Evolutionary conservation across 1,139 yeast species (phyloP).

Genomic region (Blastobotrys apis): DNA sequence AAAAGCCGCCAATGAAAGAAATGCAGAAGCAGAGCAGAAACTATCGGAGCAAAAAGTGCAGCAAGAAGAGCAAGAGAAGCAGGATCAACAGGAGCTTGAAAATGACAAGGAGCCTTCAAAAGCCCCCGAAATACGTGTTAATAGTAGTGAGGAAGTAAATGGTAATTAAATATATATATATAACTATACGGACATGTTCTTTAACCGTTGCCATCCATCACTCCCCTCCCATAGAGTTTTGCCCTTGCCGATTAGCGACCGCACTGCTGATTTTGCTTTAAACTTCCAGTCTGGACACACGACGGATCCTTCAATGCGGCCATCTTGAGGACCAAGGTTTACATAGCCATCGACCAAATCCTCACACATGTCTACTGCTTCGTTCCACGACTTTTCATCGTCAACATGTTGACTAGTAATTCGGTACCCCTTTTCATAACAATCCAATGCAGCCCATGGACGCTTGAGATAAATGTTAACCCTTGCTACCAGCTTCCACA

Average conservation of each 20-base stretch:
- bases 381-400: conserved; percentile 65
- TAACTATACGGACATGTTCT: conserved; percentile 35
- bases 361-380: conserved; percentile 72
- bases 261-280: conserved; percentile 67
- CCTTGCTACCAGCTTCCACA: conserved; percentile 80
- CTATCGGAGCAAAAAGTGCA: conserved; percentile 6
- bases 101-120: neutral
- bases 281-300: conserved; percentile 93
- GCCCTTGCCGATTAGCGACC: conserved; percentile 78
- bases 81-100: neutral
- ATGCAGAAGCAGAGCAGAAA: no score
- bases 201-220: conserved; percentile 67
- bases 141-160: neutral
- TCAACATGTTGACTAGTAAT: conserved; percentile 41
- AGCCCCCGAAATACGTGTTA: neutral
- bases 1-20: neutral
- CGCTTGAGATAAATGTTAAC: conserved; percentile 83
- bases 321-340: conserved; percentile 79
- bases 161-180: no score
- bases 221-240: conserved; percentile 74
- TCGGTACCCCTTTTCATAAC: conserved; percentile 83
- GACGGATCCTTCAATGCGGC: conserved; percentile 75
- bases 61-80: conserved; percentile 5
- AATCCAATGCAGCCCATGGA: conserved; percentile 85
- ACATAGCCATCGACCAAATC: conserved; percentile 87